Evolutionary conservation across 202 grass and related monocot species (phyloP).

Genomic region (Panicum hallii): DNA sequence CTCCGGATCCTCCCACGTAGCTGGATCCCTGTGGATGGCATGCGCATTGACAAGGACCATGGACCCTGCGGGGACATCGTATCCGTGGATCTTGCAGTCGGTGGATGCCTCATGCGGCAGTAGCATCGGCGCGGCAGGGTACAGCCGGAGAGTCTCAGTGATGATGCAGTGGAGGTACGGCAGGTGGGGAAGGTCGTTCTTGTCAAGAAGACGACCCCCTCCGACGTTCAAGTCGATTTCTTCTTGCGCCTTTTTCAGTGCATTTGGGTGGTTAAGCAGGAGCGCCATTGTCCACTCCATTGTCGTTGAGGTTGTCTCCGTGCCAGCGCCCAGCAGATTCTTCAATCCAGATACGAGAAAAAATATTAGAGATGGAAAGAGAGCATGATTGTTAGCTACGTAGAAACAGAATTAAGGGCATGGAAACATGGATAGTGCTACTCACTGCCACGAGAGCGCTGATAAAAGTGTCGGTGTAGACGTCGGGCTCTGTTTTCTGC

Average conservation of each 20-base stretch:
- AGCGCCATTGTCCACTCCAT: slow-evolving; percentile 61
- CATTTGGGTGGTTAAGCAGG: slow-evolving; percentile 44
- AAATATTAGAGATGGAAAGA: background rate
- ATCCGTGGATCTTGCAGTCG: slow-evolving; percentile 49
- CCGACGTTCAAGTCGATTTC: slow-evolving; percentile 47
- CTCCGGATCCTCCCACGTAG: slow-evolving; percentile 38
- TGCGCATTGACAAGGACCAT: slow-evolving; percentile 54
- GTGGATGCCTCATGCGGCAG: slow-evolving; percentile 52
- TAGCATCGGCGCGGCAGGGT: slow-evolving; percentile 49
- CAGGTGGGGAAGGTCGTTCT: slow-evolving; percentile 46
- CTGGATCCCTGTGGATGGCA: slow-evolving; percentile 50
- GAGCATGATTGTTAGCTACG: background rate
- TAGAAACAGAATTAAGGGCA: background rate
- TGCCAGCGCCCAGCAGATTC: slow-evolving; percentile 51
- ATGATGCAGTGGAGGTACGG: slow-evolving; percentile 55
- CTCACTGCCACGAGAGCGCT: slow-evolving; percentile 14
- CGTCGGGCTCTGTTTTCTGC: slow-evolving; percentile 33
- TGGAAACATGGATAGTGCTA: background rate
- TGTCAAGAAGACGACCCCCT: slow-evolving; percentile 32
- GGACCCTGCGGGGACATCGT: slow-evolving; percentile 42
- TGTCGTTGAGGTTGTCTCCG: slow-evolving; percentile 45
- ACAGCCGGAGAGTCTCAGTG: slow-evolving; percentile 57
- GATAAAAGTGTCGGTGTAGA: slow-evolving; percentile 33
- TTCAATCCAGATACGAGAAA: slow-evolving; percentile 17
- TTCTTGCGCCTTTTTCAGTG: slow-evolving; percentile 43